Evolutionary conservation across 306 rosid species (phyloP).

Genomic region (Rosa lucieae): DNA sequence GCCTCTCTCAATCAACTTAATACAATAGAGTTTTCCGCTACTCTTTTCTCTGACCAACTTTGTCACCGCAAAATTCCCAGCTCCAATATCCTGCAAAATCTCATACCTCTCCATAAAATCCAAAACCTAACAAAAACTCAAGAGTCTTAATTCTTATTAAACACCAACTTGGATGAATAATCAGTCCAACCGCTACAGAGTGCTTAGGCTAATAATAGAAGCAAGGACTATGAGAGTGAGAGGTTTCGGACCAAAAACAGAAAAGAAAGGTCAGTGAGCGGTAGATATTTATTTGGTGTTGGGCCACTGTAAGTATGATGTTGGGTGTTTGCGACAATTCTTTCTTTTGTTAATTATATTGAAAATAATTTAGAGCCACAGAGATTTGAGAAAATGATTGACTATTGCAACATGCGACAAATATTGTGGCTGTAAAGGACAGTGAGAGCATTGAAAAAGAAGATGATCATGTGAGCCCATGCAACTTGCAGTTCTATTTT

Average conservation of each 20-base stretch:
- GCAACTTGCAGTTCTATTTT: not conserved
- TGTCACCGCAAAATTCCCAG: slow-evolving; percentile 83
- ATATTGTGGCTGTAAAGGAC: not conserved
- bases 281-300: not conserved
- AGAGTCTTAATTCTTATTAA: not conserved
- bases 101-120: slow-evolving; percentile 76
- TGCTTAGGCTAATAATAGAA: not conserved
- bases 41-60: slow-evolving; percentile 56
- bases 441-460: not conserved
- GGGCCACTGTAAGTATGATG: not conserved
- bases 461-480: not conserved
- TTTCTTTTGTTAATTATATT: too few species aligned
- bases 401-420: not conserved
- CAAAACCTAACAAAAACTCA: not conserved
- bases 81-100: slow-evolving; percentile 69
- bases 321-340: too few species aligned
- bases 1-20: slow-evolving; percentile 86
- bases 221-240: not conserved
- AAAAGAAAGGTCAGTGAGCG: not conserved
- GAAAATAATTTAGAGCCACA: not conserved
- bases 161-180: not conserved
- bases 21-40: slow-evolving; percentile 52
- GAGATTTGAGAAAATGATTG: not conserved
- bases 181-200: not conserved
- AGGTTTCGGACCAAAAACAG: not conserved